These are phyloP conservation scores for Lupinus albus DNA, from an alignment of 306 rosid genomes.

Conservation along the genomic window DNA sequence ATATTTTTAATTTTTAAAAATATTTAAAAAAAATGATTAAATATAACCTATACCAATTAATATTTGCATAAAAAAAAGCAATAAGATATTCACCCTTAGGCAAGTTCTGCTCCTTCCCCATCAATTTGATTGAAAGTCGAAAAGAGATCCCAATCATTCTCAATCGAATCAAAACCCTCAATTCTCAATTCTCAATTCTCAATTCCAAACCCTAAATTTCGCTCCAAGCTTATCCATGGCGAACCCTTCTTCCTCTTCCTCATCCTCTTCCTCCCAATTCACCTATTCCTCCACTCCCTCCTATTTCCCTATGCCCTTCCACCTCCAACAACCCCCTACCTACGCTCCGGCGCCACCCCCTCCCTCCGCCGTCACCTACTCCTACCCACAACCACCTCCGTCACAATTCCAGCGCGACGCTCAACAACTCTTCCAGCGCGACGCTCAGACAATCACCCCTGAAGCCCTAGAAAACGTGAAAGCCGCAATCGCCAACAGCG, in stretches of 20 bases:
- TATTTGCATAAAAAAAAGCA: too few relatives aligned
- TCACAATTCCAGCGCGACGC: constrained; percentile 71
- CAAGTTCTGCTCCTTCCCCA: too few relatives aligned
- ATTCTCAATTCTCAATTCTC: neutral
- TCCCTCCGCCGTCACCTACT: constrained; percentile 43
- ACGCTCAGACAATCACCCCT: constrained; percentile 81
- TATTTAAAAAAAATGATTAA: too few relatives aligned
- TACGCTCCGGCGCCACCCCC: too few relatives aligned
- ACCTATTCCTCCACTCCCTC: constrained; percentile 64
- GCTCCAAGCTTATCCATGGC: constrained; percentile 49
- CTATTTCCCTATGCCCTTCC: constrained; percentile 78
- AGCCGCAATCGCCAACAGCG: constrained; percentile 87
- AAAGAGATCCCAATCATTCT: neutral
- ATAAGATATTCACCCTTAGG: too few relatives aligned
- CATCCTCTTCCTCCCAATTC: constrained; percentile 60
- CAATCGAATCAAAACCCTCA: neutral
- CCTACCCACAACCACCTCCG: constrained; percentile 69
- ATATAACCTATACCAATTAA: too few relatives aligned
- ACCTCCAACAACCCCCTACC: constrained; percentile 40
- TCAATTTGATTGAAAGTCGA: neutral
- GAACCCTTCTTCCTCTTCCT: constrained; percentile 51
- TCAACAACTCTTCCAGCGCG: constrained; percentile 78
- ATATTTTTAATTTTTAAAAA: too few relatives aligned
- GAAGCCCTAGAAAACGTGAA: constrained; percentile 85
- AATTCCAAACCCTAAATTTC: constrained; percentile 21